phyloP scores from a whole-genome alignment of 768 basidiomycete genomes.

The Tephrocybe sp. region DNA sequence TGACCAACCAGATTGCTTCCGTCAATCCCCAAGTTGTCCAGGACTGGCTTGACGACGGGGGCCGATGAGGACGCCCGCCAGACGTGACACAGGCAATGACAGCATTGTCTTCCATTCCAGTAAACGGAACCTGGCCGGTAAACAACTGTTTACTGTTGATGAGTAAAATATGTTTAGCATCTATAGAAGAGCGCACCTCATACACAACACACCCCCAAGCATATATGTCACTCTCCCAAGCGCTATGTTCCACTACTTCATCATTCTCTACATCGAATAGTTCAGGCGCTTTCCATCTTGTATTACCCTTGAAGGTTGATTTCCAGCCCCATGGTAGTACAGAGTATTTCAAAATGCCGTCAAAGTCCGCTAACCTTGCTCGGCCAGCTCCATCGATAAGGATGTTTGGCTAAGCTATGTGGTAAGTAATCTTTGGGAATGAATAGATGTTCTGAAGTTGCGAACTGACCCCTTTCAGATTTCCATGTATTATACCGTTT shows the following conservation, averaged over 20 bases:
- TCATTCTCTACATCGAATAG: not conserved
- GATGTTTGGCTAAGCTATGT: not conserved
- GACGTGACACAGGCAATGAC: not conserved
- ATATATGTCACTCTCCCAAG: not conserved
- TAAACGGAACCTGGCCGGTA: not conserved
- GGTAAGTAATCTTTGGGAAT: not conserved
- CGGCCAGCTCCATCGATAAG: not conserved
- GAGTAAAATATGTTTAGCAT: not conserved
- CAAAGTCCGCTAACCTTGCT: not conserved
- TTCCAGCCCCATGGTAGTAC: not conserved
- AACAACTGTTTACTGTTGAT: not conserved
- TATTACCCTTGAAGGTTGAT: not conserved
- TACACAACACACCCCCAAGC: not conserved
- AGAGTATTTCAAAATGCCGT: not conserved
- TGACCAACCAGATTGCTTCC: too few relatives aligned
- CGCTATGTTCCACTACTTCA: not conserved
- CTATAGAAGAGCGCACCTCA: not conserved
- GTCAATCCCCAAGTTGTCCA: too few relatives aligned
- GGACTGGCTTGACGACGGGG: not conserved
- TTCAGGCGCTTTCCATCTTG: constrained; percentile 1
- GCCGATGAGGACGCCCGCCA: not conserved
- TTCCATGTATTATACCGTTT: not conserved
- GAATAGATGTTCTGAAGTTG: too few relatives aligned
- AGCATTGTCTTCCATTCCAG: not conserved
- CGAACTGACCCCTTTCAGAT: not conserved